Base-by-base conservation (phyloP, 495 filamentous ascomycete species). In the Xylaria intraflava region DNA sequence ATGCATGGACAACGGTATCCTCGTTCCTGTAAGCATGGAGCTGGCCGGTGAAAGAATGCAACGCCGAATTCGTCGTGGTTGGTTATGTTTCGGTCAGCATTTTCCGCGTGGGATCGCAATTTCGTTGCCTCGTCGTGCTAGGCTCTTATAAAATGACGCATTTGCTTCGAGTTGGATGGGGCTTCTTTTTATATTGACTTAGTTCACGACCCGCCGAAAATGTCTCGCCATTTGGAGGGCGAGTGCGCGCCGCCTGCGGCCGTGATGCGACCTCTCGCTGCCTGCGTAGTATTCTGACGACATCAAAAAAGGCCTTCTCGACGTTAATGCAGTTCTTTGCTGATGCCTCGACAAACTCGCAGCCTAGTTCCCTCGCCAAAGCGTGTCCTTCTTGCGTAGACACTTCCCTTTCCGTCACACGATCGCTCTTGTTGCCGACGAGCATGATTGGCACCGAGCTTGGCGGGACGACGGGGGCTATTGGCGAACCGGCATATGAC, bases 241-340 rank as follows among this genome's bases (percentile, higher is more conserved):
- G 61, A 20, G 57, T 50, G 30, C 57, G 30, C 30, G 58, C 70
- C 19, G 69, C 64, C 45, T 68, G 50, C 22, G 72, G 65, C 23
- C 73, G 68, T 7, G 70, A 46, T 31, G 69, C 75, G 43, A 71
- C 64, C 69, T 89, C 83, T 58, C 87, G 81, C 68, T 96, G 91
- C 55, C 84, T 80, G 54, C 92, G 83, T 51, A 97, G 73, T 62
- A 90, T 86, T 51, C 94, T 79, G 20, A 98, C 93, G 11, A 98
- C 94, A 61, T 98, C 93, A 71, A 95, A 96, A 66, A 98, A 98
- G 2, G 93, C 94, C 75, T 92, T 95, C 66, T 98, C 93, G 23
- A 98, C 93, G 64, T 98, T 97, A 74, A 96, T 89, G 76, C 93
- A 96, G 65, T 95, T 96, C 75, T 97, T 96, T n/a, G 93, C 93